Conservation (phyloP, 208 protist genomes). For the Crithidia bombi region DNA sequence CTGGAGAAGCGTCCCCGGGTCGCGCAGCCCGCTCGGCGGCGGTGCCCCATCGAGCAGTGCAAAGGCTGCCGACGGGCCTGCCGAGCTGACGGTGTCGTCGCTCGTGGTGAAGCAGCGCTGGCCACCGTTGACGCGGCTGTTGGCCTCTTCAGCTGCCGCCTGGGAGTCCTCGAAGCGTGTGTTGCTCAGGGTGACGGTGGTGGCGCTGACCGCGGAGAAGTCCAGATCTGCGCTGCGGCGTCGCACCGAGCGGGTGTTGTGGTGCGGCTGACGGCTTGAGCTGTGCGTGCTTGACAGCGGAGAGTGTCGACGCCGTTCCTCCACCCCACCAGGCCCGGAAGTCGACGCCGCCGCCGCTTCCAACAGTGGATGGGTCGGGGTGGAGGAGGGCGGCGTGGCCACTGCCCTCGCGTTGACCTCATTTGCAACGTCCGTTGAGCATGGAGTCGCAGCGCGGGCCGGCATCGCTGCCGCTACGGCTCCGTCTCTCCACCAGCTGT, state of each 20-base stretch:
- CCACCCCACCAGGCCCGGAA: too few species aligned
- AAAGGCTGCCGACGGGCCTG: neutral
- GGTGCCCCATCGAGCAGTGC: neutral
- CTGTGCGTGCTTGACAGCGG: too few species aligned
- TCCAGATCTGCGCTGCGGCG: neutral
- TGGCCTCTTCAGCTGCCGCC: neutral
- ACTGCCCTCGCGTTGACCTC: neutral
- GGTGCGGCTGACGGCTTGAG: neutral
- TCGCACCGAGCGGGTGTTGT: neutral
- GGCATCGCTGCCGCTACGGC: neutral
- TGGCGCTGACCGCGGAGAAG: slow-evolving; percentile 8
- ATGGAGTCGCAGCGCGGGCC: neutral
- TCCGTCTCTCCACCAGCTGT: neutral
- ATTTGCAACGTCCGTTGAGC: neutral
- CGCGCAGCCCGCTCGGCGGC: slow-evolving; percentile 19
- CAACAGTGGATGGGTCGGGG: too few species aligned
- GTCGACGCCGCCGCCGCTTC: too few species aligned
- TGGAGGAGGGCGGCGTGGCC: neutral
- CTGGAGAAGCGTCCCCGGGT: slow-evolving; percentile 18
- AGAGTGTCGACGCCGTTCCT: too few species aligned
- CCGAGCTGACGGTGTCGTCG: neutral
- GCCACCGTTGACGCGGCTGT: neutral
- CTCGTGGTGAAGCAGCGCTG: neutral
- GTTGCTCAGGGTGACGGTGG: neutral
- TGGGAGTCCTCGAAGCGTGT: neutral